A percentile compares a stretch with the other conserved stretches of the same genome.
These are phyloP conservation scores for Penicillium odoratum DNA, from an alignment of 495 filamentous ascomycete genomes.

Conservation along the genomic window DNA sequence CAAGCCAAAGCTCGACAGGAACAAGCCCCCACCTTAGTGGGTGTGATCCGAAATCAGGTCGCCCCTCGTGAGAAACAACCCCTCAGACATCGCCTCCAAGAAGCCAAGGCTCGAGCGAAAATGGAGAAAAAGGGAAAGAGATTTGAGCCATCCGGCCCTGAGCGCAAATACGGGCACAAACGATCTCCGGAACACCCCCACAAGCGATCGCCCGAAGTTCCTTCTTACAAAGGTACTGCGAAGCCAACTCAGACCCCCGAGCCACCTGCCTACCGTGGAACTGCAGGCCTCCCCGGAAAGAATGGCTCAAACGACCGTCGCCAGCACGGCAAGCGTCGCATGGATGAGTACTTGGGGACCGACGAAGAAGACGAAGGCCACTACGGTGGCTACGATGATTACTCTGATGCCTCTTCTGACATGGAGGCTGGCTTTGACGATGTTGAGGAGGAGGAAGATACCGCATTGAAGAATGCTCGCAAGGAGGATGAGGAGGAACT, in stretches of 20 bases:
- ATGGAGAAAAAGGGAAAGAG: conserved; percentile 30
- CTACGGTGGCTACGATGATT: conserved; percentile 52
- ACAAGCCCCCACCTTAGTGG: conserved; percentile 35
- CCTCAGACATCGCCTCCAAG: conserved; percentile 31
- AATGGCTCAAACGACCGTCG: conserved; percentile 36
- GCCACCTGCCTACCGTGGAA: conserved; percentile 58
- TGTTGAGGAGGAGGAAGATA: conserved; percentile 57
- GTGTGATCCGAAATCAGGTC: conserved; percentile 40
- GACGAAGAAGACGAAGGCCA: conserved; percentile 51
- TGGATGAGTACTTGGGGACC: conserved; percentile 49
- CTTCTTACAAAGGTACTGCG: conserved; percentile 54
- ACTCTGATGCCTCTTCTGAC: conserved; percentile 57
- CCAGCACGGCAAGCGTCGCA: conserved; percentile 34
- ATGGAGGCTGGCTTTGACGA: conserved; percentile 67
- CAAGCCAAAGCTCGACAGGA: conserved; percentile 40
- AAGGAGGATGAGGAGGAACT: conserved; percentile 62
- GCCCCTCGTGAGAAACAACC: conserved; percentile 32
- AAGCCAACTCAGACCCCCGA: conserved; percentile 38
- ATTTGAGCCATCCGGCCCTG: conserved; percentile 7
- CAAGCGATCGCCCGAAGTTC: conserved; percentile 24
- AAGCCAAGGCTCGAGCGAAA: conserved; percentile 37
- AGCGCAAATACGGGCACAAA: background rate
- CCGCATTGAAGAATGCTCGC: conserved; percentile 48
- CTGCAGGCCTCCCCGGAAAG: conserved; percentile 36
- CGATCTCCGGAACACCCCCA: background rate